Evolutionary conservation across 345 rosid species (phyloP).

Genomic region (Eucalyptus regnans): DNA sequence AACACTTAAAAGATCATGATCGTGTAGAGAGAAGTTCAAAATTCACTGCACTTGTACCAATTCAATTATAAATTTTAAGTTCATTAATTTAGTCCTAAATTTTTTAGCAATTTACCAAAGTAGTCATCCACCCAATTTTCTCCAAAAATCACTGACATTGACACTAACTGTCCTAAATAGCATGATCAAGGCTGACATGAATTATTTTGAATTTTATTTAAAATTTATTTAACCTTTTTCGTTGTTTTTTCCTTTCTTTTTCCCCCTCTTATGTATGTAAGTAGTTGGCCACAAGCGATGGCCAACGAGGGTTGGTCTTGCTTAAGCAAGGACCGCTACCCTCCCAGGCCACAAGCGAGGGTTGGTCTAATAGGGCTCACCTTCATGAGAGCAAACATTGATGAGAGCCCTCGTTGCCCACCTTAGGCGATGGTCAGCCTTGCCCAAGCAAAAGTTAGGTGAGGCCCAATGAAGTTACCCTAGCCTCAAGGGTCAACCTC

Average conservation of each 20-base stretch:
- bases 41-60: fast-evolving
- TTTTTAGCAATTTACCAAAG: no score
- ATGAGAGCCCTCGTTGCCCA: neutral
- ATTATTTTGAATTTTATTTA: no score
- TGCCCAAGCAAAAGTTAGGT: fast-evolving
- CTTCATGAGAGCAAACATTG: fast-evolving
- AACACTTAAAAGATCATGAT: neutral
- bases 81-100: no score
- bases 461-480: neutral
- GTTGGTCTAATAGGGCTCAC: neutral
- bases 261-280: fast-evolving
- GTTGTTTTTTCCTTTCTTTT: neutral
- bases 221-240: no score
- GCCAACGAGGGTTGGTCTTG: fast-evolving
- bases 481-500: neutral
- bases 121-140: neutral
- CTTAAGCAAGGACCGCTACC: fast-evolving
- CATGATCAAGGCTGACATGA: fast-evolving
- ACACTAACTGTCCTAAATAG: fast-evolving
- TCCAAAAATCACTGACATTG: no score
- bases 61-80: no score
- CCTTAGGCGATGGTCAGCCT: fast-evolving
- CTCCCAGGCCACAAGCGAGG: fast-evolving
- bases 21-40: neutral
- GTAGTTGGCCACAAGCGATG: neutral